These are phyloP conservation scores for Gaertneriomyces semiglobifer DNA, from an alignment of 192 early-diverging fungal species.

Conservation along the genomic window DNA sequence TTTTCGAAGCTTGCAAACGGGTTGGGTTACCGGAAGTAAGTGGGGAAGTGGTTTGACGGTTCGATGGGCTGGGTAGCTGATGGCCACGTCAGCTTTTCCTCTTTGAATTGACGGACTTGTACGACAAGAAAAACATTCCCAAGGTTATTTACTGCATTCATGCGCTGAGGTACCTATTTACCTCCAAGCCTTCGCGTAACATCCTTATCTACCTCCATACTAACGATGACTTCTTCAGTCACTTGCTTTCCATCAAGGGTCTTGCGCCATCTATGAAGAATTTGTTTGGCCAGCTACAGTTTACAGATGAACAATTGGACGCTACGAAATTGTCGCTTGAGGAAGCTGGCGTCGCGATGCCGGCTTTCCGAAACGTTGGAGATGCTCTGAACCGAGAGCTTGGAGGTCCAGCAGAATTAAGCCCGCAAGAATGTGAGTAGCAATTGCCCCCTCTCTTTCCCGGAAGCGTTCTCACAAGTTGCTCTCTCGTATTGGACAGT, in stretches of 20 bases:
- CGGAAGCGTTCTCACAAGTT: too few relatives aligned
- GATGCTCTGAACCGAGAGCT: conserved; percentile 53
- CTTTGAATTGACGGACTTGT: conserved; percentile 96
- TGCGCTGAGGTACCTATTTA: conserved; percentile 75
- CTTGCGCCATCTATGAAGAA: conserved; percentile 88
- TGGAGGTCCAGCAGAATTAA: conserved; percentile 4
- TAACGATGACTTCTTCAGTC: conserved; percentile 49
- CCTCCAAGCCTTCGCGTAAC: background rate
- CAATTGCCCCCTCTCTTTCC: too few relatives aligned
- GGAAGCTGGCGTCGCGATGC: conserved; percentile 75
- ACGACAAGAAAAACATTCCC: conserved; percentile 99
- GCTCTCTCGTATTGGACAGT: conserved; percentile 10
- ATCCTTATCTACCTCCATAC: background rate
- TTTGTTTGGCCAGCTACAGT: conserved; percentile 85
- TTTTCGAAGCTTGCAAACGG: conserved; percentile 74
- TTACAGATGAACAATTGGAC: conserved; percentile 74
- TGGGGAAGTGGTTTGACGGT: too few relatives aligned
- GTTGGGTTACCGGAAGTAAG: conserved; percentile 80
- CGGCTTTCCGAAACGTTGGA: conserved; percentile 83
- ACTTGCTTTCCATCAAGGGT: conserved; percentile 80
- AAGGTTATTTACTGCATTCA: conserved; percentile 99
- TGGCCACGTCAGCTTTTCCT: conserved; percentile 68
- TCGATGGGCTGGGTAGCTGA: too few relatives aligned
- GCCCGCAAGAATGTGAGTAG: too few relatives aligned
- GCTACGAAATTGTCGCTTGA: conserved; percentile 83